Conservation (phyloP, 139 green algal species). For the Eudorina sp. region DNA sequence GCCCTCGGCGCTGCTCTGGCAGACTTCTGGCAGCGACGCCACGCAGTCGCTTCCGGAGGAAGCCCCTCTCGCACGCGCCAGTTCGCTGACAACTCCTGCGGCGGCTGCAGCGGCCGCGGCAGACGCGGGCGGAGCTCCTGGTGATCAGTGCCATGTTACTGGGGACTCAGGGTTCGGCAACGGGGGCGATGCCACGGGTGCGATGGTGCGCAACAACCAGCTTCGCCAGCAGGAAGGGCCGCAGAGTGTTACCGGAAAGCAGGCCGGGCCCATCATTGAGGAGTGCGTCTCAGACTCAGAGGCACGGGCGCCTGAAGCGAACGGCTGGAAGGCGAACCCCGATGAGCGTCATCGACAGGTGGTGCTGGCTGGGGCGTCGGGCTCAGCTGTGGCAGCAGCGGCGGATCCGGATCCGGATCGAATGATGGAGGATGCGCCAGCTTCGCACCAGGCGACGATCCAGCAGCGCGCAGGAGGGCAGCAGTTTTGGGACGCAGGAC, state of each 20-base stretch:
- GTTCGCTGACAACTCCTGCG: neutral
- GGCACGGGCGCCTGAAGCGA: neutral
- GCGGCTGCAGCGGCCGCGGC: neutral
- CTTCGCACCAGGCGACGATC: neutral
- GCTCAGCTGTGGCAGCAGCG: neutral
- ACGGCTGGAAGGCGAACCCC: too few species aligned
- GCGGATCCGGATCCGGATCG: slow-evolving; percentile 3
- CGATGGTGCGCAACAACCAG: too few species aligned
- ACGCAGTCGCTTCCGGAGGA: neutral
- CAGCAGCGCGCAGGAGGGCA: too few species aligned
- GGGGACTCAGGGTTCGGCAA: too few species aligned
- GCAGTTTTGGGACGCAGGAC: neutral
- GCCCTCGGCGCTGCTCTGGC: neutral
- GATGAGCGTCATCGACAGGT: too few species aligned
- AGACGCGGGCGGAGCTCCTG: too few species aligned
- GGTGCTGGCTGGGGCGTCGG: too few species aligned
- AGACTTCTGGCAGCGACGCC: slow-evolving; percentile 3
- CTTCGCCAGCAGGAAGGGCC: neutral
- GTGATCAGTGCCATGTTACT: too few species aligned
- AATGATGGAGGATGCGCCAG: slow-evolving; percentile 5
- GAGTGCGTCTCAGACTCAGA: slow-evolving; percentile 25
- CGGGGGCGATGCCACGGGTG: too few species aligned
- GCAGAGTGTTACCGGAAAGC: neutral
- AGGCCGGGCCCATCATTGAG: slow-evolving; percentile 15
- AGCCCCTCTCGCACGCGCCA: too few species aligned